Base-by-base conservation (phyloP, 345 rosid species). In the Rhodamnia argentea region DNA sequence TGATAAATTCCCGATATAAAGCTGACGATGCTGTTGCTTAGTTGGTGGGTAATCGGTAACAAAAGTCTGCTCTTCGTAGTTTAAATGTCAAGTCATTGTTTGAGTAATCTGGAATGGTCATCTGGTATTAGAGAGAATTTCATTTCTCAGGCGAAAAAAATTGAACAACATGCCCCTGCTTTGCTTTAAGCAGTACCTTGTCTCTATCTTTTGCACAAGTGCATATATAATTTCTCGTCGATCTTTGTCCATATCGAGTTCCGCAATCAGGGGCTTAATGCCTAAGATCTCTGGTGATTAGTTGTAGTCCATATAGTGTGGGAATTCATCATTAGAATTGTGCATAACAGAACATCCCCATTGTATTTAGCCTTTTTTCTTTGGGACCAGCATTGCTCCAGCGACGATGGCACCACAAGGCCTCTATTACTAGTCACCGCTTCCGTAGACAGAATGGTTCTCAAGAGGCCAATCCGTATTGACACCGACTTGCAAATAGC, bases 391-490 rank as follows among this genome's bases (percentile, higher is more conserved):
- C 99, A 96, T 85, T 94, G 98, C 83, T 87, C 90, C 82, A 91
- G 86, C 53, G 93, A 94, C 76, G 91, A 92, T 85, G 91, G 95
- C 22, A 86, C 86, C 32, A 92, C 95, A 29, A 94, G 92, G 89
- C 90, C 96, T 52, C 88, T 96, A 85, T 85, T 94, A 20, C 89
- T 95, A 91, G 99, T 96, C 88, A 96, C 98, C 87, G 99, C 98
- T 90, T 93, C 99, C 83, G 99, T 95, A 64, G 98, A 96, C 87
- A 92, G 91, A 90, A 93, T 96, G 83, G 92, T 92, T 44, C 90
- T 95, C 84, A 95, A 91, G 87, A 94, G 90, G 86, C 93, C 99
- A 13, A 92, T 96, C 75, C 88, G 23, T 81, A 90, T 95, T 24
- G 95, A 93, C 89, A 82, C 86, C 37, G 95, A 95, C 86, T 86